Percentiles rank a stretch among this genome's conserved stretches.
Conservation (phyloP, 169 alveolate species). For the Cystoisospora suis region DNA sequence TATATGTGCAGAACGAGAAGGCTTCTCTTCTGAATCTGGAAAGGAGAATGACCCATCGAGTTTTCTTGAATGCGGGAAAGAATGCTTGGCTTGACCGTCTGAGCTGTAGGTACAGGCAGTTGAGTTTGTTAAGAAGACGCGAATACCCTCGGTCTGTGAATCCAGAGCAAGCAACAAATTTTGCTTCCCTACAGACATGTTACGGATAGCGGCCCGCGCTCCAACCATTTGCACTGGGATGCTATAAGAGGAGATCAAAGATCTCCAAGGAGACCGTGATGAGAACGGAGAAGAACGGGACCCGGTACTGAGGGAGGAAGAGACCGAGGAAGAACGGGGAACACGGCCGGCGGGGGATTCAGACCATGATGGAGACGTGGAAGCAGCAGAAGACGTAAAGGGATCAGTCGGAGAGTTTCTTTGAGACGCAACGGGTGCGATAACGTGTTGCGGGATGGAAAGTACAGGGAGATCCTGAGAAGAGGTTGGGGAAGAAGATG, state of each 20-base stretch:
- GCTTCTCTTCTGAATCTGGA: too few species aligned
- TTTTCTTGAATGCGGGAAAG: too few species aligned
- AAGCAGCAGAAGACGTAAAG: neutral
- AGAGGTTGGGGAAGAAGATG: neutral
- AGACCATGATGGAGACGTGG: neutral
- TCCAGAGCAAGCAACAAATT: conserved; percentile 40
- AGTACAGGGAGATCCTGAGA: too few species aligned
- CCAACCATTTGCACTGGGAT: conserved; percentile 20
- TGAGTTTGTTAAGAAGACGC: conserved; percentile 19
- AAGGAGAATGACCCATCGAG: too few species aligned
- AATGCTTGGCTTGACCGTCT: neutral
- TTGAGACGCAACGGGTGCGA: neutral
- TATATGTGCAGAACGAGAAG: too few species aligned
- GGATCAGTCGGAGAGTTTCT: neutral
- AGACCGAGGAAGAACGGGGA: neutral
- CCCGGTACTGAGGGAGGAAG: neutral
- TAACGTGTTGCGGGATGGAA: too few species aligned
- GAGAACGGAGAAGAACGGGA: neutral
- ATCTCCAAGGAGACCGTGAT: neutral
- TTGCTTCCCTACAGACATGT: conserved; percentile 33
- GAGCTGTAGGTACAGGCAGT: conserved; percentile 35
- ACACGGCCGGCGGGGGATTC: too few species aligned
- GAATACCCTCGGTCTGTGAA: conserved; percentile 37
- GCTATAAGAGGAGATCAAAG: neutral
- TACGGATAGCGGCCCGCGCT: neutral